These are phyloP conservation scores for Zygnema cylindricum DNA, from an alignment of 139 green algal species.

Conservation along the genomic window DNA sequence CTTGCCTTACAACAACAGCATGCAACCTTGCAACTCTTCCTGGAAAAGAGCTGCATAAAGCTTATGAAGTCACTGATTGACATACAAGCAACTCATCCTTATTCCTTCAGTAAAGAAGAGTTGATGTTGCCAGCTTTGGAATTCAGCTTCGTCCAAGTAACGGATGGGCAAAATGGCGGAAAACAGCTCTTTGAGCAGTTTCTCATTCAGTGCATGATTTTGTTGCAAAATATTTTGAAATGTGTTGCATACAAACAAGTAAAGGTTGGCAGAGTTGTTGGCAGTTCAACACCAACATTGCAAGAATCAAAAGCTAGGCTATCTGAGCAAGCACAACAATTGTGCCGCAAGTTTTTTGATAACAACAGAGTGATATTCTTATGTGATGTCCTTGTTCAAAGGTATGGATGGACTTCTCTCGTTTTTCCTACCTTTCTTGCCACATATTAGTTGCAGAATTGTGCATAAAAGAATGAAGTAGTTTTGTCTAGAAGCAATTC, in stretches of 20 bases:
- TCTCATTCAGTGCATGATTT: conserved; percentile 69
- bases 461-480: too few relatives aligned
- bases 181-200: conserved; percentile 58
- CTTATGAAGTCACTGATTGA: conserved; percentile 78
- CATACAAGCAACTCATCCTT: conserved; percentile 82
- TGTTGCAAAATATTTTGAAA: conserved; percentile 67
- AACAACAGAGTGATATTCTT: conserved; percentile 12
- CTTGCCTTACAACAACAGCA: conserved; percentile 11
- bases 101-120: conserved; percentile 74
- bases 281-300: background rate
- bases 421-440: background rate
- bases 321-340: background rate
- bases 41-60: conserved; percentile 76
- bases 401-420: background rate
- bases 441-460: too few relatives aligned
- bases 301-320: conserved; percentile 32
- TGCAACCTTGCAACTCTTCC: conserved; percentile 1
- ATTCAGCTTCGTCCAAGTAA: conserved; percentile 69
- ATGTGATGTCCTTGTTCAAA: conserved; percentile 47
- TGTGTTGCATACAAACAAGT: conserved; percentile 50
- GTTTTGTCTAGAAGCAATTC: too few relatives aligned
- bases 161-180: background rate
- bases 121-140: conserved; percentile 73
- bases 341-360: conserved; percentile 18
- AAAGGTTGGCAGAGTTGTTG: conserved; percentile 31